Percentiles rank a stretch among this genome's conserved stretches.
phyloP scores from a whole-genome alignment of 2,329 filamentous ascomycete genomes.

The Xylariaceae sp. region DNA sequence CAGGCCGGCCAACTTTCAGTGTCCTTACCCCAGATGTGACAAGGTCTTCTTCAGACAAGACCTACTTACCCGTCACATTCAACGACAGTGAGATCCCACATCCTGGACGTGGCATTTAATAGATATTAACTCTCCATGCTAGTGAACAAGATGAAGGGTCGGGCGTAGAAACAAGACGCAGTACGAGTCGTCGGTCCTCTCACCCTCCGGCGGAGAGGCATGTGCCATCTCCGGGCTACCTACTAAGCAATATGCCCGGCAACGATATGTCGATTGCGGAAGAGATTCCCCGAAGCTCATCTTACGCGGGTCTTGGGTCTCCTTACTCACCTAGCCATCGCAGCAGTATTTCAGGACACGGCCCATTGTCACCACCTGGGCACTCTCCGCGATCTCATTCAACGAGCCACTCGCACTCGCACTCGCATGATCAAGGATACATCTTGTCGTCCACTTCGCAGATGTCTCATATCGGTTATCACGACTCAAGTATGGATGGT shows the following conservation, averaged over 20 bases:
- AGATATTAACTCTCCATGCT: conserved; percentile 14
- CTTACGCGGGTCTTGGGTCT: conserved; percentile 21
- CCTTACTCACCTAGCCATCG: conserved; percentile 20
- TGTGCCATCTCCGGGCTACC: conserved; percentile 11
- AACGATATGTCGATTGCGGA: conserved; percentile 19
- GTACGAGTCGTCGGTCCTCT: conserved; percentile 29
- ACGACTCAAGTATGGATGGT: conserved; percentile 23
- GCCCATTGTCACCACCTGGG: conserved; percentile 26
- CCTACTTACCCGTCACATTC: conserved; percentile 52
- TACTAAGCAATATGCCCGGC: conserved; percentile 13
- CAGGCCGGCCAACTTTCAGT: conserved; percentile 47
- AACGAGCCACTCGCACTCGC: conserved; percentile 2
- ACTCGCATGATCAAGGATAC: conserved; percentile 18
- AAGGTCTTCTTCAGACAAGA: conserved; percentile 55
- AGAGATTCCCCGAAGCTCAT: conserved; percentile 23
- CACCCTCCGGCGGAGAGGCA: conserved; percentile 23
- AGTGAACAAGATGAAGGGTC: conserved; percentile 44
- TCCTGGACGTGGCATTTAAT: neutral
- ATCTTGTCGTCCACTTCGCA: conserved; percentile 17
- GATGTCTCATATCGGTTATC: conserved; percentile 25
- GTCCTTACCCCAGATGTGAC: conserved; percentile 49
- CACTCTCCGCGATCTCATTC: conserved; percentile 11
- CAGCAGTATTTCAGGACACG: conserved; percentile 23
- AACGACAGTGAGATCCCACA: conserved; percentile 42
- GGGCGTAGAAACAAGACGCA: conserved; percentile 26